phyloP scores from a whole-genome alignment of 768 basidiomycete genomes.

The Phylloporus sp. region DNA sequence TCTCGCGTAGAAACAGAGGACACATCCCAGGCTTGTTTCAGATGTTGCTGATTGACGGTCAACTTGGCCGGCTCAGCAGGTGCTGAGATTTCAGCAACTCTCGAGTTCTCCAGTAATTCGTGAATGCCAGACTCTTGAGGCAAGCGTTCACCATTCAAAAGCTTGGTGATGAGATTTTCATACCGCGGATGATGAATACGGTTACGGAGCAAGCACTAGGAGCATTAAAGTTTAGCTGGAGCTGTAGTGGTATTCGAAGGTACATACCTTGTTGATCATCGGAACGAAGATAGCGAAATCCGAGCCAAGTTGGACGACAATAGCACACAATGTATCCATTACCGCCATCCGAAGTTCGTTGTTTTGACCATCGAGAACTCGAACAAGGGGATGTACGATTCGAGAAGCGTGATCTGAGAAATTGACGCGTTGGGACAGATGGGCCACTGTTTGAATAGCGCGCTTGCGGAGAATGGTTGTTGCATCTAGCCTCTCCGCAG shows the following conservation, averaged over 20 bases:
- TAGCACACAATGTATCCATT: constrained; percentile 89
- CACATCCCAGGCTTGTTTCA: constrained; percentile 95
- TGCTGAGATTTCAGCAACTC: constrained; percentile 68
- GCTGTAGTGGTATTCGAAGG: not conserved
- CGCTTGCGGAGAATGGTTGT: constrained; percentile 73
- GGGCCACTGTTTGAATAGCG: constrained; percentile 88
- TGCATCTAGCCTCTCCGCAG: constrained; percentile 80
- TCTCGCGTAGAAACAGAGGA: constrained; percentile 69
- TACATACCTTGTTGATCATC: constrained; percentile 83
- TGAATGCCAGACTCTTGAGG: constrained; percentile 77
- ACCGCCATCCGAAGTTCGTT: constrained; percentile 82
- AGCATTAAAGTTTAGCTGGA: not conserved
- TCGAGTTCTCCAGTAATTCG: constrained; percentile 64
- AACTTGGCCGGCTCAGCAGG: constrained; percentile 85
- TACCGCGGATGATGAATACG: constrained; percentile 79
- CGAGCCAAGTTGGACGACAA: constrained; percentile 89
- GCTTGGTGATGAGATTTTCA: constrained; percentile 80
- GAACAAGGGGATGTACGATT: constrained; percentile 91
- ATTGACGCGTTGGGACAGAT: constrained; percentile 86
- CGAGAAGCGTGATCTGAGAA: constrained; percentile 97
- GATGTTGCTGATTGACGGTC: constrained; percentile 92
- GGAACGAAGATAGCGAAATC: constrained; percentile 98
- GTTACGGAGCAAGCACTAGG: constrained; percentile 68
- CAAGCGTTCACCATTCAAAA: constrained; percentile 87
- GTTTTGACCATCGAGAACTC: constrained; percentile 69